phyloP scores from a whole-genome alignment of 768 basidiomycete genomes.

The Leccinellum luteum region DNA sequence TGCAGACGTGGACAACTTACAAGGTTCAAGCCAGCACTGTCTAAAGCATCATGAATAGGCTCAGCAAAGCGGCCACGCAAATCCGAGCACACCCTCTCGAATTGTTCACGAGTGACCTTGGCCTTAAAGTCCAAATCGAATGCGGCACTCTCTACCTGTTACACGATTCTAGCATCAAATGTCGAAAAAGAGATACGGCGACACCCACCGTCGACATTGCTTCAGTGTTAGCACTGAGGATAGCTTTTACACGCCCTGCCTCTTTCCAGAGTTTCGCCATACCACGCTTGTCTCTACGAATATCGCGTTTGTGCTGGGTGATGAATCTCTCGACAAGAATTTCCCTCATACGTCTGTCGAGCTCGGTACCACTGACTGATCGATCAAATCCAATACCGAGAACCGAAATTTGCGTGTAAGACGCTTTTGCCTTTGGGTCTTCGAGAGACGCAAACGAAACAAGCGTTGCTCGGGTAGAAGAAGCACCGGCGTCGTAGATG shows the following conservation, averaged over 20 bases:
- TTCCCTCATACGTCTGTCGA: slow-evolving; percentile 81
- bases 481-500: slow-evolving; percentile 93
- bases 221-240: slow-evolving; percentile 91
- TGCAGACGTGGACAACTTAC: slow-evolving; percentile 36
- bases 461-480: slow-evolving; percentile 73
- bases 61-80: slow-evolving; percentile 58
- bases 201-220: slow-evolving; percentile 62
- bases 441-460: slow-evolving; percentile 58
- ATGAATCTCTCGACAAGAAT: slow-evolving; percentile 77
- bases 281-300: slow-evolving; percentile 72
- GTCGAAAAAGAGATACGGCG: neutral
- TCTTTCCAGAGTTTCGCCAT: slow-evolving; percentile 97
- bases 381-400: slow-evolving; percentile 83
- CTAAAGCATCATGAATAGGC: slow-evolving; percentile 75
- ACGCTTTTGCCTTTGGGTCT: slow-evolving; percentile 45
- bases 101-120: slow-evolving; percentile 71
- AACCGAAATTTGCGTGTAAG: slow-evolving; percentile 71
- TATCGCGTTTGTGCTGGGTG: slow-evolving; percentile 62
- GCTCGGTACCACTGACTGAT: slow-evolving; percentile 72
- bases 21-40: slow-evolving; percentile 61
- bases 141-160: slow-evolving; percentile 80
- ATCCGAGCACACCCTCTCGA: slow-evolving; percentile 73
- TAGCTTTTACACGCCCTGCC: slow-evolving; percentile 84
- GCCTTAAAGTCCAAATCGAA: slow-evolving; percentile 89
- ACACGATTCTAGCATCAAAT: slow-evolving; percentile 2